phyloP scores from a whole-genome alignment of 805 yeast species.

The Candida ortonii region DNA sequence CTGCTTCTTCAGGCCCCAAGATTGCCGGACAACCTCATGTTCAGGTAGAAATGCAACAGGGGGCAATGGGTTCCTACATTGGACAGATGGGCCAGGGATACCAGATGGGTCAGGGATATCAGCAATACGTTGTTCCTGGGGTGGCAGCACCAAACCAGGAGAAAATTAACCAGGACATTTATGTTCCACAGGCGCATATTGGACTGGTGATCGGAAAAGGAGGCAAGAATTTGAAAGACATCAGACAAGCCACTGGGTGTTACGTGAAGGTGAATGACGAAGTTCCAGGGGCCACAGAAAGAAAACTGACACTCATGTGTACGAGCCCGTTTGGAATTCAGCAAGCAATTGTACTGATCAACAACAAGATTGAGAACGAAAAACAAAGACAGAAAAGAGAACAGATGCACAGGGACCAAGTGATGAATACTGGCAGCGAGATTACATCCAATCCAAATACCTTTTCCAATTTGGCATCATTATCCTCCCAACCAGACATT shows the following conservation, averaged over 20 bases:
- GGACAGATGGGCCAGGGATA: constrained; percentile 3
- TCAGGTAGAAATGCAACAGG: constrained; percentile 10
- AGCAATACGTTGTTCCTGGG: constrained; percentile 3
- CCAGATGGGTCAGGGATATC: constrained; percentile 1
- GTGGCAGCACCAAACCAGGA: constrained; percentile 34
- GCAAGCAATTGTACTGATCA: constrained; percentile 67
- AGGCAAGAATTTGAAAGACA: constrained; percentile 76
- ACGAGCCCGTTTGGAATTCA: constrained; percentile 59
- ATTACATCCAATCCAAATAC: no score
- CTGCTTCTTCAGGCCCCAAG: constrained; percentile 8
- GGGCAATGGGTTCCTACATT: constrained; percentile 5
- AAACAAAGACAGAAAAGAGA: constrained; percentile 36
- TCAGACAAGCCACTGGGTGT: constrained; percentile 71
- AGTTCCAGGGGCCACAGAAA: constrained; percentile 52
- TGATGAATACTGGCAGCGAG: no score
- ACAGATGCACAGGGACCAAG: constrained; percentile 10
- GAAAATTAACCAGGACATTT: constrained; percentile 64
- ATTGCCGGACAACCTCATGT: constrained; percentile 12
- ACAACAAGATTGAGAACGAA: constrained; percentile 68
- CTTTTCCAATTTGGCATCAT: no score
- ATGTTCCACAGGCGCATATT: constrained; percentile 72
- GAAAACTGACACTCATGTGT: constrained; percentile 69
- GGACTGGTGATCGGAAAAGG: constrained; percentile 87
- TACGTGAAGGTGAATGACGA: constrained; percentile 67
- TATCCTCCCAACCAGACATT: no score